Base-by-base conservation (phyloP, 108 stramenopile species). In the Nitzschia sp. region DNA sequence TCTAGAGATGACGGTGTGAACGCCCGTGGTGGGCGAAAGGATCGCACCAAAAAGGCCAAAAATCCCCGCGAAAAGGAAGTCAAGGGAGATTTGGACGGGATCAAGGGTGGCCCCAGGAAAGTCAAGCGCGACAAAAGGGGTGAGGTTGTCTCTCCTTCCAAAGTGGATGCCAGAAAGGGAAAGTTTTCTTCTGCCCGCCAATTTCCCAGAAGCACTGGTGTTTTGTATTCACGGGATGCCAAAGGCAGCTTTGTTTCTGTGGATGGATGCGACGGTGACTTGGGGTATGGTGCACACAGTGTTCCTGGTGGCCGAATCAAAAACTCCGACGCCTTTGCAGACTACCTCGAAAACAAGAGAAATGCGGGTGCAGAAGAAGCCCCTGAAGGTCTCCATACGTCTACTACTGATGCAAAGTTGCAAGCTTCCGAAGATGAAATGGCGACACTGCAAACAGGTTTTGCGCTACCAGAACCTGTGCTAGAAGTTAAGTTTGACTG, bases 231-330 rank as follows among this genome's bases (percentile, higher is more conserved):
- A 24, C 76, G 79, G n/a, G 90, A 91, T 51, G 78, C 75, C 43
- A 79, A 80, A 56, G 90, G 90, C 22, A 77, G 80, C 52, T 86
- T 76, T 63, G 46, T 77, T 39, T 89, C 77, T 67, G 81, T 63
- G 0, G 93, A 94, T 80, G 80, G 77, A 53, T 86, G 86, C 63
- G 90, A 94, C 17, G 84, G 86, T 11, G 93, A 94, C 57, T 70
- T 86, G 21, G 93, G 93, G 15, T 94, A 88, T 67, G 90, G 93
- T 17, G 78, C 81, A 10, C 90, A 94, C 58, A 77, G 78, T 66
- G 90, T 94, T 25, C 93, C 90, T 52, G 93, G 93, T 57, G 93
- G 90, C 26, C 77, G 75, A 65, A 55, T 85, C 7, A 68, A 79
- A 29, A 94, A 94, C 62, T 73, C 86, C 11, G 70, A 66, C 46